A percentile compares a stretch with the other conserved stretches of the same genome.
phyloP scores from a whole-genome alignment of 495 filamentous ascomycete species.

The Talaromyces wortmannii region DNA sequence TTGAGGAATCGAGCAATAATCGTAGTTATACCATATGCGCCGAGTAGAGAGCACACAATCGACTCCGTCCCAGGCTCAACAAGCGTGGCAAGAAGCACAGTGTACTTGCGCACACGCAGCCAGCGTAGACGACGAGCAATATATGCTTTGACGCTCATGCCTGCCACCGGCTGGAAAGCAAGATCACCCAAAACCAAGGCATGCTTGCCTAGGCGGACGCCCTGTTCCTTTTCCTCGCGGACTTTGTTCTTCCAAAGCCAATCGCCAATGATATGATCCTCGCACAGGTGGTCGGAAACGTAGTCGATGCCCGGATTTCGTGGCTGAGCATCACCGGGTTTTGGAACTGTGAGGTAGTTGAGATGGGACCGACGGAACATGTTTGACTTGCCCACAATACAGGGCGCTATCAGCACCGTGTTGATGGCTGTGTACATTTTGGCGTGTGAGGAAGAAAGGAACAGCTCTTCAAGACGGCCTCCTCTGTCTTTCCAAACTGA shows the following conservation, averaged over 20 bases:
- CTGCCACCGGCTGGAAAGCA: constrained; percentile 80
- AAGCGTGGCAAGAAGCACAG: constrained; percentile 78
- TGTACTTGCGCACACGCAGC: constrained; percentile 92
- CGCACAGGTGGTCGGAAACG: constrained; percentile 94
- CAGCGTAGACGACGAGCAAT: constrained; percentile 80
- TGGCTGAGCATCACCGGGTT: constrained; percentile 15
- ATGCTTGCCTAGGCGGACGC: constrained; percentile 64
- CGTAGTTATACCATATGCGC: constrained; percentile 71
- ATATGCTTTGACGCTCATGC: constrained; percentile 74
- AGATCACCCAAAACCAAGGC: constrained; percentile 77
- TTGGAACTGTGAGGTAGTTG: constrained; percentile 62
- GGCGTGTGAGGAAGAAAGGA: constrained; percentile 88
- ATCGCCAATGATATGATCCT: constrained; percentile 94
- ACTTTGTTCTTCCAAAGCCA: constrained; percentile 65
- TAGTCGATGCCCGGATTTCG: constrained; percentile 70
- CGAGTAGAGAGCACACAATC: constrained; percentile 73
- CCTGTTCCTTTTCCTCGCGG: constrained; percentile 32
- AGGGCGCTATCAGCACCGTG: constrained; percentile 82
- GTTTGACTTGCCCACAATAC: constrained; percentile 94
- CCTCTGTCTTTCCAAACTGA: constrained; percentile 40
- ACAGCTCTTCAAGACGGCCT: constrained; percentile 87
- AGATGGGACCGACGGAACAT: constrained; percentile 96
- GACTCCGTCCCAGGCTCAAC: constrained; percentile 94
- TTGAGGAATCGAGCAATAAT: constrained; percentile 53
- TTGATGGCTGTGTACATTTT: constrained; percentile 99